Conservation (phyloP, 2,329 filamentous ascomycete genomes). For the Talaromyces sp. region DNA sequence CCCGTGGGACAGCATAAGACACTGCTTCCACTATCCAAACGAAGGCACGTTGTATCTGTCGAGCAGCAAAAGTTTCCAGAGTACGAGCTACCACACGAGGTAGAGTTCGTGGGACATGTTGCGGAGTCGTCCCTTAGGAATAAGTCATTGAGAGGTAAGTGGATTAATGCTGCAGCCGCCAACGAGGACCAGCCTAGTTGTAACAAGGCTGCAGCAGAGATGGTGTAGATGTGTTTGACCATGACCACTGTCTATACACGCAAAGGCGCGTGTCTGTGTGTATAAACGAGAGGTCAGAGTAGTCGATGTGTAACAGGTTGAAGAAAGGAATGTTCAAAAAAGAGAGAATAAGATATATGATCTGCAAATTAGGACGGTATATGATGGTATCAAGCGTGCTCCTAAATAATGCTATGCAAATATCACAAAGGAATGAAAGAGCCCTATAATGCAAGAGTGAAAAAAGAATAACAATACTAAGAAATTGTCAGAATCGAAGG, state of each 20-base stretch:
- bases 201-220: constrained; percentile 13
- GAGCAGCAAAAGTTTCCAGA: constrained; percentile 45
- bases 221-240: constrained; percentile 14
- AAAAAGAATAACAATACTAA: not conserved
- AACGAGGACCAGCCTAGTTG: constrained; percentile 13
- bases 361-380: constrained; percentile 1
- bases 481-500: not conserved
- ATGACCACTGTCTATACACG: constrained; percentile 6
- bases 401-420: constrained; percentile 20
- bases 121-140: constrained; percentile 23
- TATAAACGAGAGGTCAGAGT: not conserved
- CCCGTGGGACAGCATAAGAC: constrained; percentile 48
- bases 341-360: constrained; percentile 1
- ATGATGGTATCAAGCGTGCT: not conserved
- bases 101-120: constrained; percentile 32
- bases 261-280: not conserved
- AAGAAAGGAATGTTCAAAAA: not conserved
- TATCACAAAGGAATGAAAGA: constrained; percentile 1
- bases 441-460: constrained; percentile 13
- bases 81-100: constrained; percentile 36
- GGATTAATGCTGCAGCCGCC: constrained; percentile 23
- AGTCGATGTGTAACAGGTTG: not conserved
- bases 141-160: constrained; percentile 23
- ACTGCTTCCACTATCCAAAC: constrained; percentile 40
- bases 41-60: constrained; percentile 39